Evolutionary conservation across 257 asterid genomes (phyloP).

Genomic region (Solanum ahanhuiri): DNA sequence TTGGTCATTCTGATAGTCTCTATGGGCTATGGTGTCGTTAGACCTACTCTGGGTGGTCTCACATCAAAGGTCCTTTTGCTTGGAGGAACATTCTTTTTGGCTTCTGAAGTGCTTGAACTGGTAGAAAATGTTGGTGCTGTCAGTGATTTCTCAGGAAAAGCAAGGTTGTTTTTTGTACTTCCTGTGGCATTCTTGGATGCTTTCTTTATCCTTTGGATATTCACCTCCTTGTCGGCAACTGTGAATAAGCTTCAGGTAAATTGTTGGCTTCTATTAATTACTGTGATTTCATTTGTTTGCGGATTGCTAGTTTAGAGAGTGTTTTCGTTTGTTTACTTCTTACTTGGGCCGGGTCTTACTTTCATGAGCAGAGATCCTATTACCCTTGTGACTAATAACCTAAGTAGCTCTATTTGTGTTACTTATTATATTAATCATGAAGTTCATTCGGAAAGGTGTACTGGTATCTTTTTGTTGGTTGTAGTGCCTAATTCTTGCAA

Average conservation of each 20-base stretch:
- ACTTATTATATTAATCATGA: not conserved
- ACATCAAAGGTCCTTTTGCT: constrained; percentile 84
- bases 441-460: not conserved
- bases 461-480: not conserved
- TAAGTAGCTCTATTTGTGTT: not conserved
- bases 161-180: constrained; percentile 69
- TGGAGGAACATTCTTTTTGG: constrained; percentile 83
- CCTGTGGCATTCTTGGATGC: constrained; percentile 96
- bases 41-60: constrained; percentile 94
- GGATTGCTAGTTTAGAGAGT: not conserved
- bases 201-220: constrained; percentile 92
- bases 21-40: constrained; percentile 97
- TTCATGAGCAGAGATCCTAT: not conserved
- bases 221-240: constrained; percentile 79
- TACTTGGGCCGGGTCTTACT: not conserved
- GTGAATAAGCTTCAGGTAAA: constrained; percentile 95
- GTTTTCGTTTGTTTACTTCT: not conserved
- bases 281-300: not conserved
- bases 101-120: constrained; percentile 79
- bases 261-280: not conserved
- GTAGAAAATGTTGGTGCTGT: constrained; percentile 85
- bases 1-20: constrained; percentile 73
- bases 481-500: not conserved
- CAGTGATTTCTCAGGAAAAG: constrained; percentile 92
- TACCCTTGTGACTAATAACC: not conserved